Base-by-base conservation (phyloP, 140 eudicot species). In the Bidens hawaiensis region DNA sequence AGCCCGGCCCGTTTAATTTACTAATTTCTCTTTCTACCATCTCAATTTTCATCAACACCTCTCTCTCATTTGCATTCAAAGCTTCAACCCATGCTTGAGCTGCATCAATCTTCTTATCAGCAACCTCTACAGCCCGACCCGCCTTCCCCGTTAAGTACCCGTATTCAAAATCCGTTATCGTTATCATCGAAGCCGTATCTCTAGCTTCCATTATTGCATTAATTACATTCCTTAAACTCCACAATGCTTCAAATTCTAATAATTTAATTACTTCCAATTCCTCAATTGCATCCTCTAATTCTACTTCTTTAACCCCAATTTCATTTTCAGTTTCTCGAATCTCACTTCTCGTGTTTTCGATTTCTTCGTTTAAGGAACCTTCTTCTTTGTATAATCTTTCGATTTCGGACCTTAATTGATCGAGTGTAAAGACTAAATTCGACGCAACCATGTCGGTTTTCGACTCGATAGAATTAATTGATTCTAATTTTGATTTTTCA, bases 41-140 rank as follows among this genome's bases (percentile, higher is more conserved):
- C 41, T 80, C 86, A 1, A 70, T 63, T 75, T 76, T 78, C 77
- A 84, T 84, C 67, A 73, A 8, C 30, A 78, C 72, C 68, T 84
- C 96, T 62, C 57, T 76, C 68, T 82, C 91, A 19, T 80, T 80
- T 49, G 96, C 86, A 77, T 78, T 82, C 38, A 90, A 51, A 61
- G 94, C 97, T 66, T 81, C 90, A 7, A 77, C 65, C 96, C 95
- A 91, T 3, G 94, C 88, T 27, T 80, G 64, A 26, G 96, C 95
- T 10, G 98, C 94, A 24, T 64, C 95, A 14, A 87, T 85, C 58
- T 91, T 91, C 67, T 80, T 87, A 36, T 87, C 91, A 26, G 98
- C 96, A 43, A 87, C 61, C 34, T 84, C 91, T 15, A 62, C 75
- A 23, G 91, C 97, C 28, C 67, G 76, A 31, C 60, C 74, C n/a